phyloP scores from a whole-genome alignment of 306 rosid species.

The Cucumis sativus region DNA sequence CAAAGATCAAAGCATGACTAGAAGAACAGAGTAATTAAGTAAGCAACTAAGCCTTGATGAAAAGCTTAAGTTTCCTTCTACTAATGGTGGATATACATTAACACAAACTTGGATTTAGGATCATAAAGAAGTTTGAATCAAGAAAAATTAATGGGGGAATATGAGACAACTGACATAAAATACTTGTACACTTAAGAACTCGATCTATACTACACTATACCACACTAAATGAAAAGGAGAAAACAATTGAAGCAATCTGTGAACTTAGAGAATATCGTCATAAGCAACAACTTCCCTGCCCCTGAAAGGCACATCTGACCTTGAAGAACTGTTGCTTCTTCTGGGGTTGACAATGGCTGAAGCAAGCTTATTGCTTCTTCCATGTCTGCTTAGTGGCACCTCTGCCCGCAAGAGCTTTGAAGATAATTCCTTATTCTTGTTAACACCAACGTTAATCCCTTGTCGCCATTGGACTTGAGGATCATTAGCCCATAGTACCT shows the following conservation, averaged over 20 bases:
- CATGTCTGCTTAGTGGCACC: slow-evolving; percentile 68
- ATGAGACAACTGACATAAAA: neutral
- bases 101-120: neutral
- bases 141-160: neutral
- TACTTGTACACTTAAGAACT: neutral
- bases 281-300: slow-evolving; percentile 79
- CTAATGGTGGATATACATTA: neutral
- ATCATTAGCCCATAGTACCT: slow-evolving; percentile 84
- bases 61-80: neutral
- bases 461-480: slow-evolving; percentile 77
- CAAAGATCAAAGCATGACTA: neutral
- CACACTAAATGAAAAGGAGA: neutral
- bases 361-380: slow-evolving; percentile 70
- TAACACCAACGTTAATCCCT: slow-evolving; percentile 50
- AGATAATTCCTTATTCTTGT: slow-evolving; percentile 28
- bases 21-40: neutral
- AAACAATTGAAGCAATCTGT: neutral
- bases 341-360: slow-evolving; percentile 51
- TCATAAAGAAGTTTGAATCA: neutral
- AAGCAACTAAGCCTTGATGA: neutral
- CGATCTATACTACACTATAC: neutral
- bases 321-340: slow-evolving; percentile 20
- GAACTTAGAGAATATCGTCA: slow-evolving; percentile 55
- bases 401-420: slow-evolving; percentile 81
- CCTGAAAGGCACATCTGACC: slow-evolving; percentile 36